These are phyloP conservation scores for Saccharomycopsis hybrid DNA, from an alignment of 1,139 yeast genomes.

Conservation along the genomic window DNA sequence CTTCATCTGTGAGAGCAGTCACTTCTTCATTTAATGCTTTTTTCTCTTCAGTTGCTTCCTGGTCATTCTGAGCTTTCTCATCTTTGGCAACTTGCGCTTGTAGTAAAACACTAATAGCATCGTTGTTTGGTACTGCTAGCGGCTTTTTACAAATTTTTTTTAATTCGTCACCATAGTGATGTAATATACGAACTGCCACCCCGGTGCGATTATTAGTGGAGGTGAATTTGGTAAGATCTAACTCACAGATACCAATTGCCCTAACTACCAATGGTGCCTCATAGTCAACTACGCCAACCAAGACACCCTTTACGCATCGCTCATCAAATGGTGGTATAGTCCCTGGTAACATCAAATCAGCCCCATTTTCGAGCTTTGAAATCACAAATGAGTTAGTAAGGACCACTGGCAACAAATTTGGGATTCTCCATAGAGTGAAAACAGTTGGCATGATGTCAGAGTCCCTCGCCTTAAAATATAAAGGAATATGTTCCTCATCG, in stretches of 20 bases:
- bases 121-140: slow-evolving; percentile 18
- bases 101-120: background rate
- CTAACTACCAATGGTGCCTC: slow-evolving; percentile 56
- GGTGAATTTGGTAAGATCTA: slow-evolving; percentile 42
- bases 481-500: slow-evolving; percentile 58
- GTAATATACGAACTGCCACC: slow-evolving; percentile 56
- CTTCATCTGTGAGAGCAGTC: slow-evolving; percentile 2
- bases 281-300: slow-evolving; percentile 68
- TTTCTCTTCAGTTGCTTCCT: background rate
- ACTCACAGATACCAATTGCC: slow-evolving; percentile 67
- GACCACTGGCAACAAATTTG: slow-evolving; percentile 58
- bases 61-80: background rate
- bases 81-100: slow-evolving; percentile 1
- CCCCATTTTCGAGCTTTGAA: slow-evolving; percentile 61
- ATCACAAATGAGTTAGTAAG: slow-evolving; percentile 72
- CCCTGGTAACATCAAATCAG: slow-evolving; percentile 90
- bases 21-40: slow-evolving; percentile 2
- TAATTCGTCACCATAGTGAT: slow-evolving; percentile 45
- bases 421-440: slow-evolving; percentile 65
- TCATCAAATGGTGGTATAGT: slow-evolving; percentile 70
- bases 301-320: slow-evolving; percentile 36
- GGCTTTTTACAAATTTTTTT: slow-evolving; percentile 14
- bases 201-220: slow-evolving; percentile 53
- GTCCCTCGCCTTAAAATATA: slow-evolving; percentile 64
- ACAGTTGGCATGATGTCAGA: slow-evolving; percentile 61